These are phyloP conservation scores for Arabis alpina DNA, from an alignment of 345 rosid species.

Conservation along the genomic window DNA sequence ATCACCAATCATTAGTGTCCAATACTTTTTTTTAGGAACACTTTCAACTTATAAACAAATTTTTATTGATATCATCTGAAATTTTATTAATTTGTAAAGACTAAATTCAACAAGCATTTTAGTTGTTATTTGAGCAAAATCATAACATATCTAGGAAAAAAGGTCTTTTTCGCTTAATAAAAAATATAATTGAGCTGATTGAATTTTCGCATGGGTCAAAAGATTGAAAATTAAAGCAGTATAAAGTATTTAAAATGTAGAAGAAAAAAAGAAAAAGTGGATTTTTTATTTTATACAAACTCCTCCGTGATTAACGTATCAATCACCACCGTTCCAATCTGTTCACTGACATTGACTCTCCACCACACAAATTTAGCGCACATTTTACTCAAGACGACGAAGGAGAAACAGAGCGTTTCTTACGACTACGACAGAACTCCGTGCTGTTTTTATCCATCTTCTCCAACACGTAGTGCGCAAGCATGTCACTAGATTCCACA, in stretches of 20 bases:
- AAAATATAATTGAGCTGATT: conserved; percentile 4
- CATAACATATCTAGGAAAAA: no score
- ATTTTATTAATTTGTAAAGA: neutral
- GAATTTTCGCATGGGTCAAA: conserved; percentile 15
- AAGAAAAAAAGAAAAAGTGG: neutral
- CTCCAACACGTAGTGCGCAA: conserved; percentile 90
- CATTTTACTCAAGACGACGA: conserved; percentile 30
- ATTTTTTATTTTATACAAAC: conserved; percentile 28
- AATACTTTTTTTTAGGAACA: conserved; percentile 7
- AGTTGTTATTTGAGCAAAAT: no score
- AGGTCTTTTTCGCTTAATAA: no score
- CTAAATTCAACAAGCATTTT: no score
- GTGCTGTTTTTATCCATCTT: conserved; percentile 66
- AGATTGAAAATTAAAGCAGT: neutral
- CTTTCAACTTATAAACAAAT: neutral
- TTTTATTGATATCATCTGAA: neutral
- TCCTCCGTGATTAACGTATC: conserved; percentile 34
- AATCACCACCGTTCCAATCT: conserved; percentile 17
- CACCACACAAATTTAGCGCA: neutral
- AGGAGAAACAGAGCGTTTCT: conserved; percentile 42
- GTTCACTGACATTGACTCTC: conserved; percentile 7
- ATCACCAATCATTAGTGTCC: conserved; percentile 5
- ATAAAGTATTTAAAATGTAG: neutral
- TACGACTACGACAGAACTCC: conserved; percentile 34
- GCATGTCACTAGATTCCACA: conserved; percentile 64